These are phyloP conservation scores for Aspergillus panamensis DNA, from an alignment of 495 filamentous ascomycete genomes.

Conservation along the genomic window DNA sequence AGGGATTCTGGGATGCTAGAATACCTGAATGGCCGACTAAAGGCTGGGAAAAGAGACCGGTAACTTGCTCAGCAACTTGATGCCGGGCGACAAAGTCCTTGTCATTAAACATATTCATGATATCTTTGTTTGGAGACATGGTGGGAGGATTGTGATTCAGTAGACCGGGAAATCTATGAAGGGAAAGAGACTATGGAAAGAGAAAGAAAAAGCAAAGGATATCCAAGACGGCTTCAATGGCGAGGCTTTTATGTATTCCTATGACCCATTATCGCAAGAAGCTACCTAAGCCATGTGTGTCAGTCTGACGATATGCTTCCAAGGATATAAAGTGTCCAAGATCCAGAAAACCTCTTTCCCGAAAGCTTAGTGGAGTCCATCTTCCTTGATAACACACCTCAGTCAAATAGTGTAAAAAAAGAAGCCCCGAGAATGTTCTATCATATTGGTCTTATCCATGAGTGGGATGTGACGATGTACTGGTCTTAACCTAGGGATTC, in stretches of 20 bases:
- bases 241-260: neutral
- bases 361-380: too few relatives aligned
- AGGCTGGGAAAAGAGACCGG: slow-evolving; percentile 27
- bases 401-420: too few relatives aligned
- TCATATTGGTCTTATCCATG: too few relatives aligned
- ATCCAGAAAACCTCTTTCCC: neutral
- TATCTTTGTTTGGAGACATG: slow-evolving; percentile 14
- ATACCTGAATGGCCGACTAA: slow-evolving; percentile 34
- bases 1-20: slow-evolving; percentile 21
- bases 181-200: neutral
- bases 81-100: slow-evolving; percentile 32
- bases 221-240: neutral
- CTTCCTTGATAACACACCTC: too few relatives aligned
- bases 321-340: slow-evolving; percentile 32
- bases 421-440: too few relatives aligned
- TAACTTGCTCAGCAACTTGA: slow-evolving; percentile 32
- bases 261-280: neutral
- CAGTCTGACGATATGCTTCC: neutral
- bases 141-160: neutral
- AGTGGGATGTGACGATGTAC: too few relatives aligned
- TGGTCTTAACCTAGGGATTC: too few relatives aligned
- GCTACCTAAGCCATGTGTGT: neutral
- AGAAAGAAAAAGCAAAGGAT: neutral
- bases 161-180: neutral
- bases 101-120: slow-evolving; percentile 24